Conservation (phyloP, 805 yeast genomes). For the Wickerhamomyces rabaulensis region DNA sequence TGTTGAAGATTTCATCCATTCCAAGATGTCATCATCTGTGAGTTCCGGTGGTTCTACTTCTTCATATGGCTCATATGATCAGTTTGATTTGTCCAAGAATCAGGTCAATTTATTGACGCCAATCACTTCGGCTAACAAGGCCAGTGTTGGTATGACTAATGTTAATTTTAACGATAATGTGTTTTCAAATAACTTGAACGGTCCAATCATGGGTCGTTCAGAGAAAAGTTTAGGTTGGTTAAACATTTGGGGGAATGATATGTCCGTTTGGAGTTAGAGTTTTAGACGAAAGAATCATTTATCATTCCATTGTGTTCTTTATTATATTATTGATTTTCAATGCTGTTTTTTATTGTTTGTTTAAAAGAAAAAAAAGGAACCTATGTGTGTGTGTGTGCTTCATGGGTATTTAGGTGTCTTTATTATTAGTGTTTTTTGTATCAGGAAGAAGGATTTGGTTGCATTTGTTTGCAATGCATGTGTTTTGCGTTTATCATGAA, state of each 20-base stretch:
- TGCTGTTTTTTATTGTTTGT: background rate
- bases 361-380: too few species aligned
- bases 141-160: constrained; percentile 1
- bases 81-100: background rate
- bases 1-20: constrained; percentile 13
- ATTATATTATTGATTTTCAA: background rate
- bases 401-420: background rate
- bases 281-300: background rate
- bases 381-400: background rate
- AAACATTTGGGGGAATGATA: constrained; percentile 26
- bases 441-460: background rate
- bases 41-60: constrained; percentile 21
- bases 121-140: background rate
- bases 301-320: background rate
- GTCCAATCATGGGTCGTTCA: constrained; percentile 5
- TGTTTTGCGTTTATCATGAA: too few species aligned
- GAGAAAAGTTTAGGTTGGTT: constrained; percentile 20
- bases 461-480: too few species aligned
- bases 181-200: constrained; percentile 1
- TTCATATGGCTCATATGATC: constrained; percentile 1
- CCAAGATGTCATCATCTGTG: constrained; percentile 18
- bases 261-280: constrained; percentile 27
- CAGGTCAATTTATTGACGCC: background rate
- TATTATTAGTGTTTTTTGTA: background rate
- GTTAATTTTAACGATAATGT: background rate